Evolutionary conservation across 257 asterid species (phyloP).

Genomic region (Echium plantagineum): DNA sequence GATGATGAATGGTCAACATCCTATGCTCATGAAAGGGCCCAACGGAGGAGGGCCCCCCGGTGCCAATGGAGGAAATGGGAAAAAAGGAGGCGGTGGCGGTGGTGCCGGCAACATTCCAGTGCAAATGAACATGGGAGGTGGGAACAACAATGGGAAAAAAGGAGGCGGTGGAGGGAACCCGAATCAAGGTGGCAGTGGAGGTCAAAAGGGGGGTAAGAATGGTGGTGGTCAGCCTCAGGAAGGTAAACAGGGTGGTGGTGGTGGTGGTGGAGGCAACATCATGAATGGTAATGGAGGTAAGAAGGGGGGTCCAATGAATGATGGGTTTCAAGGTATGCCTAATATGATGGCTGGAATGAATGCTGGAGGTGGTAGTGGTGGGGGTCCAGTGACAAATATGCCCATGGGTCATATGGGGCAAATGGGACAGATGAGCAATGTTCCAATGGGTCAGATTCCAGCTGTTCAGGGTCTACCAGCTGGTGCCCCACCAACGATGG

Average conservation of each 20-base stretch:
- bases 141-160: slow-evolving; percentile 29
- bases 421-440: slow-evolving; percentile 21
- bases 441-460: slow-evolving; percentile 51
- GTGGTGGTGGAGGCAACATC: slow-evolving; percentile 17
- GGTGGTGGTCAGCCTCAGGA: slow-evolving; percentile 53
- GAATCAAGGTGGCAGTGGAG: slow-evolving; percentile 33
- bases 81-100: slow-evolving; percentile 15
- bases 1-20: slow-evolving; percentile 20
- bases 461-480: slow-evolving; percentile 62
- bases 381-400: slow-evolving; percentile 44
- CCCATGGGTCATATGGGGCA: slow-evolving; percentile 23
- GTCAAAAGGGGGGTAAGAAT: slow-evolving; percentile 35
- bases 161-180: slow-evolving; percentile 35
- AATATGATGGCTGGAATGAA: slow-evolving; percentile 65
- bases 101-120: slow-evolving; percentile 6
- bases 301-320: slow-evolving; percentile 63
- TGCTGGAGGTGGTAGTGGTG: slow-evolving; percentile 23
- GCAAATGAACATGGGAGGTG: slow-evolving; percentile 7
- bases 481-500: slow-evolving; percentile 24
- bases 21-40: slow-evolving; percentile 29
- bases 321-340: slow-evolving; percentile 81
- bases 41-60: background rate
- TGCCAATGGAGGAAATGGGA: slow-evolving; percentile 13
- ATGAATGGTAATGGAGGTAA: slow-evolving; percentile 43
- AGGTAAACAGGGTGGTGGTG: slow-evolving; percentile 14